Evolutionary conservation across 805 yeast species (phyloP).

Genomic region (Wickerhamiella kurtzmanii): DNA sequence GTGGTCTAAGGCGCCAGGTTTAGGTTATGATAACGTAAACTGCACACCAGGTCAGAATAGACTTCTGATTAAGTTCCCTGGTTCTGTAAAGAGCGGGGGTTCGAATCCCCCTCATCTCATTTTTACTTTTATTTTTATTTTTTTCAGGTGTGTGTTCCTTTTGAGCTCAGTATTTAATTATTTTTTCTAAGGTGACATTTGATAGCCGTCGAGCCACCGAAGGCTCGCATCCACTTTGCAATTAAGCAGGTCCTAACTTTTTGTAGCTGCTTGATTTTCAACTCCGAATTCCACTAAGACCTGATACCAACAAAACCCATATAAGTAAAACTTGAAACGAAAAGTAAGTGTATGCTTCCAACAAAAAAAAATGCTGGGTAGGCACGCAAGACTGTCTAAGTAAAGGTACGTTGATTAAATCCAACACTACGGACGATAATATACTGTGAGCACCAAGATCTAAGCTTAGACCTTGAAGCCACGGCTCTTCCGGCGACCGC

Average conservation of each 20-base stretch:
- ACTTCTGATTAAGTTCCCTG: conserved; percentile 19
- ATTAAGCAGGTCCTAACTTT: too few relatives aligned
- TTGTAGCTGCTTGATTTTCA: too few relatives aligned
- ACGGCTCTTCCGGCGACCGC: conserved; percentile 99
- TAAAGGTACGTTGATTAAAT: background rate
- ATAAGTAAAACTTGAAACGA: background rate
- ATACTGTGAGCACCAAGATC: background rate
- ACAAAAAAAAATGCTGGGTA: too few relatives aligned
- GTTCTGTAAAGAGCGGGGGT: conserved; percentile 22
- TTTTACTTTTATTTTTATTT: conserved; percentile 7
- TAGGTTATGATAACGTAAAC: conserved; percentile 13
- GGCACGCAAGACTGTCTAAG: background rate
- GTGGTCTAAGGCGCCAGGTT: conserved; percentile 23
- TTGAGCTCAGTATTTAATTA: too few relatives aligned
- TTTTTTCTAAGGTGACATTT: too few relatives aligned
- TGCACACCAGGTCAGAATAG: background rate
- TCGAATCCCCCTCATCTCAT: conserved; percentile 21
- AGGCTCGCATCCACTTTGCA: background rate
- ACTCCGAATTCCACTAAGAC: too few relatives aligned
- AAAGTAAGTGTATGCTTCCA: background rate
- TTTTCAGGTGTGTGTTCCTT: too few relatives aligned
- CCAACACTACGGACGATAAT: background rate
- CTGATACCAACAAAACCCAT: too few relatives aligned
- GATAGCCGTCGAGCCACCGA: background rate
- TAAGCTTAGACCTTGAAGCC: conserved; percentile 95